These are phyloP conservation scores for Bifiguratus adelaidae DNA, from an alignment of 192 early-diverging fungal genomes.

Conservation along the genomic window DNA sequence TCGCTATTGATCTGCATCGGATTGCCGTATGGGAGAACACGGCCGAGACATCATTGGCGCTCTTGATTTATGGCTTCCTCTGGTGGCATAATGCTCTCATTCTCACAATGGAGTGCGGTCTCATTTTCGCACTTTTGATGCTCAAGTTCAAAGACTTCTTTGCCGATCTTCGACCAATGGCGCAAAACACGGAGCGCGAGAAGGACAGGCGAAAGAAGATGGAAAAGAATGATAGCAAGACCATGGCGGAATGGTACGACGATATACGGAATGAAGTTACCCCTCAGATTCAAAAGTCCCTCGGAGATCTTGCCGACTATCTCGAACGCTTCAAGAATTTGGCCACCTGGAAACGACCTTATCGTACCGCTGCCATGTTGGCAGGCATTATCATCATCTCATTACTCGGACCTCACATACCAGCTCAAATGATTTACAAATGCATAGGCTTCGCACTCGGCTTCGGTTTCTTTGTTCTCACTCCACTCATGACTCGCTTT, in stretches of 20 bases:
- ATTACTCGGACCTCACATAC: background rate
- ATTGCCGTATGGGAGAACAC: constrained; percentile 17
- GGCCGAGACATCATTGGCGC: background rate
- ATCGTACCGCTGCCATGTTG: constrained; percentile 6
- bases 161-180: constrained; percentile 3
- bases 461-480: constrained; percentile 31
- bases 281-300: constrained; percentile 7
- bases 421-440: constrained; percentile 1
- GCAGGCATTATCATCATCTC: background rate
- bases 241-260: constrained; percentile 6
- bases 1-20: constrained; percentile 1
- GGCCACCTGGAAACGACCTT: constrained; percentile 17
- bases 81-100: background rate
- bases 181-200: background rate
- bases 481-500: constrained; percentile 26
- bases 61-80: constrained; percentile 1
- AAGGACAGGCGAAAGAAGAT: constrained; percentile 2
- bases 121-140: background rate
- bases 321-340: constrained; percentile 14
- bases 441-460: constrained; percentile 16
- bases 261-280: constrained; percentile 9
- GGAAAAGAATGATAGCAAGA: background rate
- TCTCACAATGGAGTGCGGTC: background rate
- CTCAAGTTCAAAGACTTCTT: background rate
- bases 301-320: constrained; percentile 9